These are phyloP conservation scores for Phytophthora ramorum DNA, from an alignment of 352 stramenopile species.

Conservation along the genomic window DNA sequence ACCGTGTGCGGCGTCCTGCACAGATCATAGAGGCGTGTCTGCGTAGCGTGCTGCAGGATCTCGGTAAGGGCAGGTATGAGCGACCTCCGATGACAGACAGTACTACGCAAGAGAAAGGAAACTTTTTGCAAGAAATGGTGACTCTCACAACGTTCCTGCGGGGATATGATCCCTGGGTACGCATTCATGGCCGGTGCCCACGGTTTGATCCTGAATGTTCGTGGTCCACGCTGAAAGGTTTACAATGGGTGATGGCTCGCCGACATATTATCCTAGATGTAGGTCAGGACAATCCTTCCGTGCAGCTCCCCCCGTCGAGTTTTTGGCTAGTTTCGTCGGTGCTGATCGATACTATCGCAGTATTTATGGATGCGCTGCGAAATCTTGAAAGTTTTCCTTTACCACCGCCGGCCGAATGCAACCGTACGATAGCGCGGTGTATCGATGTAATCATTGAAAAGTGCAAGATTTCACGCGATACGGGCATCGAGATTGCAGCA, in stretches of 20 bases:
- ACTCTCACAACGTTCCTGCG: constrained; percentile 22
- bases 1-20: constrained; percentile 22
- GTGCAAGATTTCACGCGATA: constrained; percentile 1
- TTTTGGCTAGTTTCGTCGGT: constrained; percentile 15
- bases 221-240: constrained; percentile 11
- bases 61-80: constrained; percentile 11
- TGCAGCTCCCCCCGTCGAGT: background rate
- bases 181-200: constrained; percentile 16
- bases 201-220: constrained; percentile 8
- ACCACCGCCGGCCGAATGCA: background rate
- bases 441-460: constrained; percentile 8
- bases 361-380: background rate
- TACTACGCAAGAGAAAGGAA: constrained; percentile 1
- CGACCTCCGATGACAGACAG: background rate
- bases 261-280: constrained; percentile 5
- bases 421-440: constrained; percentile 1
- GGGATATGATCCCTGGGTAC: constrained; percentile 24
- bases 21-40: constrained; percentile 23
- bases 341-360: background rate
- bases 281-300: constrained; percentile 1
- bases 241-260: constrained; percentile 10
- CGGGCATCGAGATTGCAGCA: background rate
- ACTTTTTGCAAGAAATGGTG: constrained; percentile 8
- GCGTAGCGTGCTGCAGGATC: constrained; percentile 13
- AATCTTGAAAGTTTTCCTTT: constrained; percentile 12